These are phyloP conservation scores for Linnemannia hyalina DNA, from an alignment of 192 early-diverging fungal species.

Conservation along the genomic window DNA sequence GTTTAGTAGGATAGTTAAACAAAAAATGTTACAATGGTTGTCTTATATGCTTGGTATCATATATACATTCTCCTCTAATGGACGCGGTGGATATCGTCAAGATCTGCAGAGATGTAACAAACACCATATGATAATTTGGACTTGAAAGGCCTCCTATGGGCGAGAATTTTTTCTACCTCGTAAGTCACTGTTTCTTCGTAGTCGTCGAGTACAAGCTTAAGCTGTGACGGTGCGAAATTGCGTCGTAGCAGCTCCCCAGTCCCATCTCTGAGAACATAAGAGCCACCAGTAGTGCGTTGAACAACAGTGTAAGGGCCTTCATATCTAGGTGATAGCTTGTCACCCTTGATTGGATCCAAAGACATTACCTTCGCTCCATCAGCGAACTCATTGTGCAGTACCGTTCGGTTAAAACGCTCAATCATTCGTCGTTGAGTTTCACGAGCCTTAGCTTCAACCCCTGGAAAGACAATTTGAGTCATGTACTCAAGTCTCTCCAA, in stretches of 20 bases:
- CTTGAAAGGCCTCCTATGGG: too few relatives aligned
- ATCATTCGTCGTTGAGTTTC: constrained; percentile 22
- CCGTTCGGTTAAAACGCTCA: constrained; percentile 24
- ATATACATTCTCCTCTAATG: too few relatives aligned
- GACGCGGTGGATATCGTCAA: too few relatives aligned
- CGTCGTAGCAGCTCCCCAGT: constrained; percentile 29
- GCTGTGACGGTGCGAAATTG: constrained; percentile 29
- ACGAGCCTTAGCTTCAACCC: constrained; percentile 20
- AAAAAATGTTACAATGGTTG: too few relatives aligned
- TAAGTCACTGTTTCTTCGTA: constrained; percentile 21
- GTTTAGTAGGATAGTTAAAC: too few relatives aligned
- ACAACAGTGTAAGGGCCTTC: constrained; percentile 49
- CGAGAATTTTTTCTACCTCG: constrained; percentile 39
- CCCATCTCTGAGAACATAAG: constrained; percentile 37
- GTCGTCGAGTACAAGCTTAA: constrained; percentile 37
- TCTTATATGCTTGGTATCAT: too few relatives aligned
- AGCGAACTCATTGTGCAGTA: constrained; percentile 30
- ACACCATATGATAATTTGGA: too few relatives aligned
- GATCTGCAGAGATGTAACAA: too few relatives aligned
- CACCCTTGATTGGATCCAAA: constrained; percentile 20
- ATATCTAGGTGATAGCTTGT: constrained; percentile 18
- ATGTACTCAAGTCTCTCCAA: constrained; percentile 25
- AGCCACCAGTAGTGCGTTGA: constrained; percentile 22
- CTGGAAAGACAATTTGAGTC: constrained; percentile 27
- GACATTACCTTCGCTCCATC: constrained; percentile 32